Evolutionary conservation across 2,329 filamentous ascomycete genomes (phyloP), one percentile per base, ranked within the genome.

Genomic region (Aspergillus japonicus): DNA sequence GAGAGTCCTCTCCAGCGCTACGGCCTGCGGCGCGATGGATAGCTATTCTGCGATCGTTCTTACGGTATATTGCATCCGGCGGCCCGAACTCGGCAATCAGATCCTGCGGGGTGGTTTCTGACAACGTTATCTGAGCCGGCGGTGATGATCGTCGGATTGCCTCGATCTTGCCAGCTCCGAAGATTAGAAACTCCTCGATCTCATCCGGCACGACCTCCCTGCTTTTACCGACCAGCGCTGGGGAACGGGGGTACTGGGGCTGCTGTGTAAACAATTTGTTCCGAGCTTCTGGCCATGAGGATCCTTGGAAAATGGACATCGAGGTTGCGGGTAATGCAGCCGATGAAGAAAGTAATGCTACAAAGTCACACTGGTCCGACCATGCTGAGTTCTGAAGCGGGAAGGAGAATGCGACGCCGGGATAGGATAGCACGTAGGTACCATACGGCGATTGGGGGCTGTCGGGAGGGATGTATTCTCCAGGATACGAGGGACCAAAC

Each of bases 381-480:
- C 92, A 97, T 23, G 87, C 85, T 0, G 89, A 87, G 59, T 85
- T 80, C 53, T 88, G 83, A 31, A 98, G 81, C 0, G 91, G 87
- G 66, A 99, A 99, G 42, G 90, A 93, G 73, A 98, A 97, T 0
- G 94, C 92, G 31, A 99, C 87, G 0, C 95, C 95, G 0, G 94
- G 93, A 76, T 97, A 99, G 1, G 94, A 98, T 35, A 99, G 81
- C 35, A 96, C 87, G 71, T 98, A 99, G 23, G 87, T 89, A 16
- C 93, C 93, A 60, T 82, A 79, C 16, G 81, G 80, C 11, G 82
- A 81, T 3, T 80, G 81, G 1, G 80, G 70, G 6, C 77, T 74
- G 0, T 47, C 42, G 2, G 91, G 86, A 8, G 89, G 84, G 42
- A 96, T 83, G 71, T 94, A 99, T 80, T 99, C 95, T 64, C 95